Evolutionary conservation across 345 rosid species (phyloP).

Genomic region (Alliaria petiolata): DNA sequence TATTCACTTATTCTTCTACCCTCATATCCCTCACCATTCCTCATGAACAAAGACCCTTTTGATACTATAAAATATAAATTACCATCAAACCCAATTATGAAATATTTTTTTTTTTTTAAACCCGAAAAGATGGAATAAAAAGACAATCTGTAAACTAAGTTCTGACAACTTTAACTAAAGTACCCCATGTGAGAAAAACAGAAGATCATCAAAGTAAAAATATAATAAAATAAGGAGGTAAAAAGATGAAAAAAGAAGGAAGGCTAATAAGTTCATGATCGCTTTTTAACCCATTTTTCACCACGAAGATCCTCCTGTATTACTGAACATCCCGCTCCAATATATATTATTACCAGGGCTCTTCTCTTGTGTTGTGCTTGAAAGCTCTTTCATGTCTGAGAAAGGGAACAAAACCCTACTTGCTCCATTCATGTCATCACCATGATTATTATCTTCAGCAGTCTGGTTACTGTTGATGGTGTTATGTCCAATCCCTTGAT

Average conservation of each 20-base stretch:
- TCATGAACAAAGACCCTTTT: background rate
- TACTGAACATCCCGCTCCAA: constrained; percentile 36
- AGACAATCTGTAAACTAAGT: constrained; percentile 29
- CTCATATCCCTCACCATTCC: constrained; percentile 12
- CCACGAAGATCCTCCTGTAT: constrained; percentile 36
- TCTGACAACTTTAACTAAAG: constrained; percentile 39
- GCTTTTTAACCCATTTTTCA: constrained; percentile 24
- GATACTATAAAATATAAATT: constrained; percentile 1
- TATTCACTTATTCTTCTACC: constrained; percentile 37
- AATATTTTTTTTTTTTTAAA: background rate
- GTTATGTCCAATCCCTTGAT: constrained; percentile 29
- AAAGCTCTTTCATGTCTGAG: constrained; percentile 35
- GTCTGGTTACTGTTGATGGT: constrained; percentile 19
- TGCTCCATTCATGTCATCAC: constrained; percentile 28
- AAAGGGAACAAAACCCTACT: constrained; percentile 36
- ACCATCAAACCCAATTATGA: constrained; percentile 14
- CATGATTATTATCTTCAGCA: constrained; percentile 11
- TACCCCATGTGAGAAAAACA: constrained; percentile 35
- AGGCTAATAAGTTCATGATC: constrained; percentile 7
- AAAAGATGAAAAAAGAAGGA: background rate
- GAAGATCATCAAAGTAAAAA: constrained; percentile 31
- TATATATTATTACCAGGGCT: constrained; percentile 26
- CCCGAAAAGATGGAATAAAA: background rate
- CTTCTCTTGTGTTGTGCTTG: constrained; percentile 29
- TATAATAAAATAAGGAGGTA: constrained; percentile 14